Conservation (phyloP, 176 grass and related monocot species). For the Oryza glumipatula region DNA sequence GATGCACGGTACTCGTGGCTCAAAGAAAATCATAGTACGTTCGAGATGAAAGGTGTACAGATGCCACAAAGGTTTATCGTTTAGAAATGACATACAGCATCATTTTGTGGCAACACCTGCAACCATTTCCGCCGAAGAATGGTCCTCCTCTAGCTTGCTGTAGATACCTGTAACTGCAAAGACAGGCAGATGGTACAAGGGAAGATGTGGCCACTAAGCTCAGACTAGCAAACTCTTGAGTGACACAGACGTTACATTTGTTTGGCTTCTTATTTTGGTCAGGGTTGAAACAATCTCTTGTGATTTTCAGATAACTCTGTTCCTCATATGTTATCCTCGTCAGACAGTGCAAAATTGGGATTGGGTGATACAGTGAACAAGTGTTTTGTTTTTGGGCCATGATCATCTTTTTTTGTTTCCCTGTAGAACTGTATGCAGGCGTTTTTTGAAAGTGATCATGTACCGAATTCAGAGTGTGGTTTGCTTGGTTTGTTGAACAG, state of each 20-base stretch:
- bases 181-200: conserved; percentile 29
- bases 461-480: not conserved
- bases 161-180: conserved; percentile 37
- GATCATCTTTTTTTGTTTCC: conserved; percentile 39
- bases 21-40: conserved; percentile 48
- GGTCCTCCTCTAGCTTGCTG: conserved; percentile 13
- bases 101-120: not conserved
- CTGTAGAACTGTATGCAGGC: conserved; percentile 23
- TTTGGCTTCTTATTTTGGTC: conserved; percentile 31
- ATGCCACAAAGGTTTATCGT: conserved; percentile 41
- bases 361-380: not conserved
- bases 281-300: conserved; percentile 40
- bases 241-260: conserved; percentile 28
- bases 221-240: conserved; percentile 30
- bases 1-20: conserved; percentile 65
- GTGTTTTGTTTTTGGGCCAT: conserved; percentile 23
- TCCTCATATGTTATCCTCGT: conserved; percentile 29
- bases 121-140: not conserved
- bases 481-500: conserved; percentile 35
- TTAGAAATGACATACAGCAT: conserved; percentile 27
- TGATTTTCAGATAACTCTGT: conserved; percentile 26
- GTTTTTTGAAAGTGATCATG: conserved; percentile 42
- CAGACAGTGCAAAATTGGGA: conserved; percentile 6
- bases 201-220: not conserved
- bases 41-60: conserved; percentile 44